Evolutionary conservation across 768 basidiomycete species (phyloP), one percentile per base, ranked within the genome.

Genomic region (Boletus rubropictus): DNA sequence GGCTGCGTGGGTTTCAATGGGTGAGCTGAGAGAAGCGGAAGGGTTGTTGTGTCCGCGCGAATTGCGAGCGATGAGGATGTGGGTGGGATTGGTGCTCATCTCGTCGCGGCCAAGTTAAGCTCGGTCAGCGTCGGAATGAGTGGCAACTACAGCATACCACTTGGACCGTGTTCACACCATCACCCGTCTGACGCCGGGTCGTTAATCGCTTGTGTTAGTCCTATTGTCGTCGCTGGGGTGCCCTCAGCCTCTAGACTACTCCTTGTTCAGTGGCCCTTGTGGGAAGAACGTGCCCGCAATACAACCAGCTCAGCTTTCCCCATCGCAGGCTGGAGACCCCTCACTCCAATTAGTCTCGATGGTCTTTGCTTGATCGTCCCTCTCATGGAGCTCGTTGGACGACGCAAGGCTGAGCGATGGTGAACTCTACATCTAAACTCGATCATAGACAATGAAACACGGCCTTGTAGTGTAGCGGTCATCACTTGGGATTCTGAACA

Each of bases 1-100:
- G 1, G 89, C 88, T 1, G 89, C 89, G 66, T 90, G 89, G 0
- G 89, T 91, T 65, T 92, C 89, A 28, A 84, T 89, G 4, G 87
- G 89, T 6, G 85, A 86, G 57, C 86, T 89, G 49, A 91, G 80
- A 10, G 86, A 75, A 1, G 89, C 88, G 6, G 86, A 84, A 3
- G 85, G 82, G 56, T 86, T 86, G 56, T 82, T 81, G 4, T 72
- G 74, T 11, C 87, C 84, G 33, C 89, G 75, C 15, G 89, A 89
- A 55, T 86, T 86, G 58, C 89, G 82, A 8, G 89, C 89, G 52
- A 92, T 91, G 61, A 92, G 84, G 53, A 90, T 86, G 62, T 90
- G 88, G 7, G 89, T 84, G 1, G 89, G 89, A 62, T 91, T 85
- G 51, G 62, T 62, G 43, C 59, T 64, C 35, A 62, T 41, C 50